Evolutionary conservation across 495 filamentous ascomycete genomes (phyloP).

Genomic region (Thermochaetoides thermophila): DNA sequence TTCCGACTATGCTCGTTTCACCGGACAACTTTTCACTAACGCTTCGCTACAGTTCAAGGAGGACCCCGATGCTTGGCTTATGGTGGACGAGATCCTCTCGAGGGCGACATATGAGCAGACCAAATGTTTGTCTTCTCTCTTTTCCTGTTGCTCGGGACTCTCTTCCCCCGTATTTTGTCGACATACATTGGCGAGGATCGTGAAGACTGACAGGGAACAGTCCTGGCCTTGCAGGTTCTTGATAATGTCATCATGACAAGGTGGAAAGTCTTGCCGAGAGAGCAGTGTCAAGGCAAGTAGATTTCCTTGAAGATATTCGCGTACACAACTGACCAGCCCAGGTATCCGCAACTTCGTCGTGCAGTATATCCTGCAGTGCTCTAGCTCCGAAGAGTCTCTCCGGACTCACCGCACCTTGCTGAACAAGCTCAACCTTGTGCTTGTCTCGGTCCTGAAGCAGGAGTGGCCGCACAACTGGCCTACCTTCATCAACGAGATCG

Average conservation of each 20-base stretch:
- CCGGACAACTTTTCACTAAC: neutral
- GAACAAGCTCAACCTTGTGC: constrained; percentile 94
- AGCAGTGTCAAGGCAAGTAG: constrained; percentile 72
- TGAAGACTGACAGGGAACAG: constrained; percentile 43
- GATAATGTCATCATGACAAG: constrained; percentile 98
- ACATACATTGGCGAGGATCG: neutral
- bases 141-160: neutral
- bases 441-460: constrained; percentile 95
- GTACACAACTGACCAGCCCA: constrained; percentile 28
- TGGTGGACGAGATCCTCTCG: constrained; percentile 90
- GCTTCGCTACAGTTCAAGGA: constrained; percentile 68
- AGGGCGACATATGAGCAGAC: constrained; percentile 84
- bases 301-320: neutral
- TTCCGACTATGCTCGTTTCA: neutral
- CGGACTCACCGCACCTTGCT: constrained; percentile 69
- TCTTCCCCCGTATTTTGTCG: neutral
- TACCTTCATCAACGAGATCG: constrained; percentile 98
- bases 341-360: constrained; percentile 98
- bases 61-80: constrained; percentile 91
- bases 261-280: constrained; percentile 92
- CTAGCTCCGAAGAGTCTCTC: constrained; percentile 72
- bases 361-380: constrained; percentile 88
- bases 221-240: constrained; percentile 86
- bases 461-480: constrained; percentile 99
- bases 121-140: constrained; percentile 55